Evolutionary conservation across 192 early-diverging fungal species (phyloP), one percentile per base, ranked within the genome.

Genomic region (Entophlyctis helioformis): DNA sequence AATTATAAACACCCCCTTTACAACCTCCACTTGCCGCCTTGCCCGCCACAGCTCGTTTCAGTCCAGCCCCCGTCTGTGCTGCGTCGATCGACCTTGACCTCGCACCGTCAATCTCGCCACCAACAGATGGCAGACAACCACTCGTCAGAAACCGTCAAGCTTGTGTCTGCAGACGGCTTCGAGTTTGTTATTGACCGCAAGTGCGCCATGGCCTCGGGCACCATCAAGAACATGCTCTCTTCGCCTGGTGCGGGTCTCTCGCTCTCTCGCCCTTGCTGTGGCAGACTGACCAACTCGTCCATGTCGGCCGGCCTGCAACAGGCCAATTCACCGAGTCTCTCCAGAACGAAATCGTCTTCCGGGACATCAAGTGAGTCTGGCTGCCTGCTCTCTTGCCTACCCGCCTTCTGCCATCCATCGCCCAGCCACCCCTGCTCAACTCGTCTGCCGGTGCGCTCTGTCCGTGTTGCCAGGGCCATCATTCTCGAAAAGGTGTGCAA

Each of bases 171-270:
- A 47, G 95, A 98, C 63, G 82, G 83, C 0, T 94, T 96, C 48
- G 78, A 82, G 32, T 93, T 96, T 58, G 64, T 91, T 28, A 78
- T 98, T 18, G 80, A 85, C 58, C 76, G 86, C 16, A 65, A 83
- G 29, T 87, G 84, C 43, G 95, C 95, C 37, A 78, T 89, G 70
- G 77, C 82, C 15, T 90, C 89, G 7, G 87, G 90, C 0, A 93
- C 95, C 12, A 83, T 98, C 42, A 86, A 81, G 47, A 96, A 90
- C 62, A 92, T 98, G 89, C 72, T 98, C 1, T 84, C 84, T 16
- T 75, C 76, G 39, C 81, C 94, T 32, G 26, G 16, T 44, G 15
- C 7, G 45, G 3, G 11, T n/a, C n/a, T n/a, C n/a, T n/a, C n/a
- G n/a, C n/a, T n/a, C n/a, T n/a, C n/a, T n/a, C n/a, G n/a, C n/a